Evolutionary conservation across 23 red algal species (phyloP), one percentile per base, ranked within the genome.

Genomic region (Gracilaria gracilis): DNA sequence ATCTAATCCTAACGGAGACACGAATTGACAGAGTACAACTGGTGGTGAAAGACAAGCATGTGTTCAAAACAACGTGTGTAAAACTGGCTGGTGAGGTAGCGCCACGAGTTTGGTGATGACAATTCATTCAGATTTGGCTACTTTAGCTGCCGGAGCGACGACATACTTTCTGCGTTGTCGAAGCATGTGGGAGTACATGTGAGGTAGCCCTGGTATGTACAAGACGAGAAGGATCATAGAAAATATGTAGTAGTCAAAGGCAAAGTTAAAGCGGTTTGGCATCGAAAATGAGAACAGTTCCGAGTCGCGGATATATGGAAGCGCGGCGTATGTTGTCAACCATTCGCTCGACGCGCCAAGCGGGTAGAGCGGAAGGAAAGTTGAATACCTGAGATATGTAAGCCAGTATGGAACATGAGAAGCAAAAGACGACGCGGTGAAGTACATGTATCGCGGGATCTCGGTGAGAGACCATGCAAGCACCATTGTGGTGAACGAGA

Each of bases 341-440:
- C 90, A 87, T 77, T 99, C 97, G 74, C 90, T 90, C 16, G 86
- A 86, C 35, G 93, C 97, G 4, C 97, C 97, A 28, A 99, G 51
- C 24, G 97, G 97, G 81, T 99, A 99, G 17, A 99, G 61, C n/a
- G 91, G 91, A 71, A 99, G 46, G 92, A 99, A 99, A 8, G 77
- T 92, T 0, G 97, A 95, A 82, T 99, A 98, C 37, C 96, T 79
- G 19, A 88, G 38, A 49, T 37, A 92, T 9, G 53, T 65, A 61
- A 98, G 74, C 81, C 86, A 80, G 51, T 27, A 73, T 25, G 92
- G 92, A 36, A 88, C 75, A 7, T 78, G 36, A 31, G 38, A 64
- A 8, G 83, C 65, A 29, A 81, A 61, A 23, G 88, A 57, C 23
- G 71, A 35, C 20, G 92, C 91, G 4, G 97, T 86, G 61, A 92